phyloP scores from a whole-genome alignment of 2,329 filamentous ascomycete species.

The Paecilomyces sp. region DNA sequence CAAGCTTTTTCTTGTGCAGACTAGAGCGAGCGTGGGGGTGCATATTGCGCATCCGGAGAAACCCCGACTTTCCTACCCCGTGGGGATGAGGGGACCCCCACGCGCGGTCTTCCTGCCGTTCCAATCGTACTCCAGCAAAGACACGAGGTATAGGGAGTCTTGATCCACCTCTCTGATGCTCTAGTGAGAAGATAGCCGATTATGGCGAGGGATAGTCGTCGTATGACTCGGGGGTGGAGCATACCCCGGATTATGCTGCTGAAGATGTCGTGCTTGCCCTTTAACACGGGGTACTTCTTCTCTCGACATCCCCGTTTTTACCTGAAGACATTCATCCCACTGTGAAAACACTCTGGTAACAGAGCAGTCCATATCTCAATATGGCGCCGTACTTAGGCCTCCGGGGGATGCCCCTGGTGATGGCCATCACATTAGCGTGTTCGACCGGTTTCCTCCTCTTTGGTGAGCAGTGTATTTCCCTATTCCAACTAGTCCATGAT shows the following conservation, averaged over 20 bases:
- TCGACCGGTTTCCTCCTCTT: conserved; percentile 7
- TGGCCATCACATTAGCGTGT: conserved; percentile 7
- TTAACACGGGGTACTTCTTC: neutral
- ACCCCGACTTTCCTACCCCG: neutral
- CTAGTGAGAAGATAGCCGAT: neutral
- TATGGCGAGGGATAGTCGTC: neutral
- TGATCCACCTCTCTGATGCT: neutral
- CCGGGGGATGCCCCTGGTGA: conserved; percentile 8
- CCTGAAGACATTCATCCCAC: neutral
- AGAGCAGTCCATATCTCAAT: neutral
- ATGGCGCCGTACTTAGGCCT: conserved; percentile 9
- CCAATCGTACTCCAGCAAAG: neutral
- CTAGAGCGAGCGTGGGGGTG: neutral
- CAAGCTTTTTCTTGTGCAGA: neutral
- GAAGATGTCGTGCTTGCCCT: neutral
- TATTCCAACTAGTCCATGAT: neutral
- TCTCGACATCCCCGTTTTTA: neutral
- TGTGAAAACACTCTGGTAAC: neutral
- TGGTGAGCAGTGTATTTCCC: neutral
- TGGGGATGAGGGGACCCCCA: neutral
- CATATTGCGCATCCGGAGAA: neutral
- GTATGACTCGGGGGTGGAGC: neutral
- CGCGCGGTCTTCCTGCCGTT: neutral
- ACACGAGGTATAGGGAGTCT: neutral
- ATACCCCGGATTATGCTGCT: neutral